These are phyloP conservation scores for Ilex aquifolium DNA, from an alignment of 257 asterid species.

Conservation along the genomic window DNA sequence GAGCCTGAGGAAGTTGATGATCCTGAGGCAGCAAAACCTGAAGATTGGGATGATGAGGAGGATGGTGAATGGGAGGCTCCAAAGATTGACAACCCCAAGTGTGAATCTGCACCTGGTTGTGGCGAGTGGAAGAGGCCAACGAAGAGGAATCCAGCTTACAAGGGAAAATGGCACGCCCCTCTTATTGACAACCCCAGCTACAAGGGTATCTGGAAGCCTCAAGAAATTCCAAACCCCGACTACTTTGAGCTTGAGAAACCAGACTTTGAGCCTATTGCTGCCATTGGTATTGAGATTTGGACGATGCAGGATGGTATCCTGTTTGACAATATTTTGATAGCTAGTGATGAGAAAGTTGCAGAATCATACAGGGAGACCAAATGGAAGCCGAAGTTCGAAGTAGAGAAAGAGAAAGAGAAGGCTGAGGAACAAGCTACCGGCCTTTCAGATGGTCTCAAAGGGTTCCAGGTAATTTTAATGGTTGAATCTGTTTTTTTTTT, in stretches of 20 bases:
- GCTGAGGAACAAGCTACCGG: slow-evolving; percentile 41
- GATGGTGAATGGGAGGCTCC: slow-evolving; percentile 99
- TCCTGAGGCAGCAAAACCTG: slow-evolving; percentile 88
- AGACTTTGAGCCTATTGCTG: slow-evolving; percentile 88
- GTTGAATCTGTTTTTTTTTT: background rate
- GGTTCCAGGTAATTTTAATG: slow-evolving; percentile 52
- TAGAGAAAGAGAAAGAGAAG: slow-evolving; percentile 73
- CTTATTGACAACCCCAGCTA: slow-evolving; percentile 80
- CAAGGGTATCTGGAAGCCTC: slow-evolving; percentile 96
- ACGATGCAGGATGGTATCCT: slow-evolving; percentile 93
- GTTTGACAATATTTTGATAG: slow-evolving; percentile 81
- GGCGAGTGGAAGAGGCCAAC: slow-evolving; percentile 93
- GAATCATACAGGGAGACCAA: slow-evolving; percentile 51
- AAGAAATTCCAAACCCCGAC: slow-evolving; percentile 71
- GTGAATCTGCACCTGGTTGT: slow-evolving; percentile 86
- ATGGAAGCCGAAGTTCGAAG: slow-evolving; percentile 83
- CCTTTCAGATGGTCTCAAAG: slow-evolving; percentile 66
- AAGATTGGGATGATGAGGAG: slow-evolving; percentile 98
- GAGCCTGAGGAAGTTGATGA: slow-evolving; percentile 97
- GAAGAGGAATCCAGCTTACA: slow-evolving; percentile 85
- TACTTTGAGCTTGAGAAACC: slow-evolving; percentile 77
- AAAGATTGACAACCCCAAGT: slow-evolving; percentile 71
- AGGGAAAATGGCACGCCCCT: slow-evolving; percentile 90
- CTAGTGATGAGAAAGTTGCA: slow-evolving; percentile 59
- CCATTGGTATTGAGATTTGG: slow-evolving; percentile 96